These are phyloP conservation scores for Phylloporus arenicola DNA, from an alignment of 768 basidiomycete species.

Conservation along the genomic window DNA sequence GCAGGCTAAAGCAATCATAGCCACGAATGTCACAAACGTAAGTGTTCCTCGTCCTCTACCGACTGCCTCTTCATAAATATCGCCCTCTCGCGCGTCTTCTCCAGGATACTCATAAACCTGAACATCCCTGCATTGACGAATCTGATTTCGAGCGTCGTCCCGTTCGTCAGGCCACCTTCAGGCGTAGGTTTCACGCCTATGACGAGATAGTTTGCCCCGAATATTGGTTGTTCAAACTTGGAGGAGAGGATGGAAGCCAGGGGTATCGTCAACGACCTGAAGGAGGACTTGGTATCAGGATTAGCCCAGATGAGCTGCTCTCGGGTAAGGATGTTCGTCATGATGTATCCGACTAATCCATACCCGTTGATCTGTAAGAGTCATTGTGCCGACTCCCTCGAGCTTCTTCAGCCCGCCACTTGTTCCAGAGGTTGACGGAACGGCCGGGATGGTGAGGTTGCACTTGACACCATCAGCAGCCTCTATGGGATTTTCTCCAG, in stretches of 20 bases:
- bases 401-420: slow-evolving; percentile 53
- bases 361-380: slow-evolving; percentile 73
- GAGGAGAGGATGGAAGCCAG: slow-evolving; percentile 61
- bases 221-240: slow-evolving; percentile 70
- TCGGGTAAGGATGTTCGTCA: slow-evolving; percentile 5
- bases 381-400: slow-evolving; percentile 52
- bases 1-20: background rate
- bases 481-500: slow-evolving; percentile 55
- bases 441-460: slow-evolving; percentile 52
- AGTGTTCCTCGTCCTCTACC: slow-evolving; percentile 29
- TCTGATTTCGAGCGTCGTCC: slow-evolving; percentile 62
- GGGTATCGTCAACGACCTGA: slow-evolving; percentile 50
- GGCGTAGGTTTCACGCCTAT: slow-evolving; percentile 63
- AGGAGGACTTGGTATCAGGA: slow-evolving; percentile 28
- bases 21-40: slow-evolving; percentile 22
- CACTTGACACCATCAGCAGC: slow-evolving; percentile 57
- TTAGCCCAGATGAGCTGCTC: slow-evolving; percentile 60
- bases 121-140: slow-evolving; percentile 67
- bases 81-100: slow-evolving; percentile 71
- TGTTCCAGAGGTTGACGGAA: slow-evolving; percentile 43
- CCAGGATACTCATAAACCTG: slow-evolving; percentile 63
- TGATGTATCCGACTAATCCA: background rate
- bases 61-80: slow-evolving; percentile 68
- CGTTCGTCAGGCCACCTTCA: slow-evolving; percentile 60
- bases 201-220: slow-evolving; percentile 60